Base-by-base conservation (phyloP, 2,329 filamentous ascomycete genomes). In the Cordyceps fumosorosea region DNA sequence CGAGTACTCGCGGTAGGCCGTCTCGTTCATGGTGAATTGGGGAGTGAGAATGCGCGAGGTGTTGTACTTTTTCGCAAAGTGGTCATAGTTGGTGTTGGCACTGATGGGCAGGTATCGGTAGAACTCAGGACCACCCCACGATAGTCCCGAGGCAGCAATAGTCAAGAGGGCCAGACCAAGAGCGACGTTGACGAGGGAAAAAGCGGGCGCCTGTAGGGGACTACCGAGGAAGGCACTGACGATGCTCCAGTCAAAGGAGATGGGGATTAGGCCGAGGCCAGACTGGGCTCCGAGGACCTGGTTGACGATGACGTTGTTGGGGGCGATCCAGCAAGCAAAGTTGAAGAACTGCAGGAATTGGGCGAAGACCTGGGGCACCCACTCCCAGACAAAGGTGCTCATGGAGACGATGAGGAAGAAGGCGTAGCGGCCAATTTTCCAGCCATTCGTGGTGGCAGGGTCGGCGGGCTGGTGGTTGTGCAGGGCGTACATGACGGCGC, bases 161-260 rank as follows among this genome's bases (percentile, higher is more conserved):
- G 80, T 67, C 66, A 81, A 78, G 55, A 87, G 73, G 69, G 81
- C 79, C 40, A 82, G 64, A 3, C 85, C 74, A 54, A 83, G 77
- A 18, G 83, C 66, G 2, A 83, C 84, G 67, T 88, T 88, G 59
- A 80, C 77, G 60, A 86, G 82, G 16, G 84, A 84, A 68, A 84
- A 82, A 70, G 80, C 84, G 2, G 84, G 84, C 1, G 82, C 78
- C 62, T 85, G 84, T 26, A 87, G 72, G 10, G 84, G 85, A n/a
- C 79, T 83, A 12, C 73, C 71, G 57, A 83, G 75, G 67, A 81
- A 87, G 12, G 80, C 84, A 1, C 81, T 79, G 63, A 87, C 77
- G 59, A 84, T 78, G 56, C 80, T 82, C 86, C 87, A 89, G 72
- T 89, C 86, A 62, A 89, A 84, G 0, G 85, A 87, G 16, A 88